Evolutionary conservation across 495 filamentous ascomycete genomes (phyloP).

Genomic region (Penicillium mononematosum): DNA sequence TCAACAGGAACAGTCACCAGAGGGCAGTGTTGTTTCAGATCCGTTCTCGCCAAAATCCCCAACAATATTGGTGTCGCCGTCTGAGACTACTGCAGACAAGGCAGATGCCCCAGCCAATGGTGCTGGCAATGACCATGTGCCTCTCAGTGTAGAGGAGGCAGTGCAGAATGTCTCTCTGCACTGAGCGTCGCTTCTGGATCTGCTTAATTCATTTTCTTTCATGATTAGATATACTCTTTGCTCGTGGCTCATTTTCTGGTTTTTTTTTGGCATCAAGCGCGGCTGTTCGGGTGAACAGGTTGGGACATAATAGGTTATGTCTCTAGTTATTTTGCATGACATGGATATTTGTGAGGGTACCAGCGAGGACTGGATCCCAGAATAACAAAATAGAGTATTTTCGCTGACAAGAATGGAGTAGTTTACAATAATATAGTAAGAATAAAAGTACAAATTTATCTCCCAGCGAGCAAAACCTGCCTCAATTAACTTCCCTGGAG

Average conservation of each 20-base stretch:
- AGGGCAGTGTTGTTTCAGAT: slow-evolving; percentile 10
- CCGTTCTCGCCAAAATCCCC: slow-evolving; percentile 31
- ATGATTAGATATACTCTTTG: slow-evolving; percentile 8
- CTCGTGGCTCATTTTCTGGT: neutral
- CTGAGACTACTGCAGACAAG: slow-evolving; percentile 1
- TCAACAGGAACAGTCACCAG: neutral
- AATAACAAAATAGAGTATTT: neutral
- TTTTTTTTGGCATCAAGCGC: slow-evolving; percentile 4
- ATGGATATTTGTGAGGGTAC: neutral
- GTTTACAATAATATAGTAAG: slow-evolving; percentile 7
- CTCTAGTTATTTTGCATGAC: slow-evolving; percentile 4
- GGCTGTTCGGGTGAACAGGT: slow-evolving; percentile 1
- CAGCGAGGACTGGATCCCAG: neutral
- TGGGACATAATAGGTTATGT: neutral
- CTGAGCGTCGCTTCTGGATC: slow-evolving; percentile 7
- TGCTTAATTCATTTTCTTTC: neutral
- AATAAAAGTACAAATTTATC: slow-evolving; percentile 7
- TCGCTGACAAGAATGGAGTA: slow-evolving; percentile 12
- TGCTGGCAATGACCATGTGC: neutral
- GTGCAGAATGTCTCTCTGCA: slow-evolving; percentile 39
- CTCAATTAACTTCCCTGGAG: neutral
- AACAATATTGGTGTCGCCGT: slow-evolving; percentile 21
- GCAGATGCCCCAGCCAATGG: neutral
- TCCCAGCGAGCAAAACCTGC: neutral
- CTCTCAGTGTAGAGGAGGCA: slow-evolving; percentile 41